Evolutionary conservation across 148 eudicot genomes (phyloP).

Genomic region (Spergularia bocconei): DNA sequence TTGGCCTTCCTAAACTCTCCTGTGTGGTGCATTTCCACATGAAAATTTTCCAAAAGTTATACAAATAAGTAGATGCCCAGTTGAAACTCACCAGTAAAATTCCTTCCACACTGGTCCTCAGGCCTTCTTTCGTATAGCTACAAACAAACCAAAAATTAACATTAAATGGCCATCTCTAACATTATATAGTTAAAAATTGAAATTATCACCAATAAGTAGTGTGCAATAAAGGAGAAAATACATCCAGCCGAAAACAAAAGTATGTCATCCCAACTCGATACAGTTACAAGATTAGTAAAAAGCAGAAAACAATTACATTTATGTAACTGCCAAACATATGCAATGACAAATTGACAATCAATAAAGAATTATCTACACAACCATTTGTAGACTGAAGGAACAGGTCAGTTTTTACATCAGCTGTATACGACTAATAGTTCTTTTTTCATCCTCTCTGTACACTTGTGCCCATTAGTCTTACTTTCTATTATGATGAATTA

Average conservation of each 20-base stretch:
- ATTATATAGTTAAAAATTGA: not conserved
- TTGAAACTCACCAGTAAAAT: constrained; percentile 65
- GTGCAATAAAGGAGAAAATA: not conserved
- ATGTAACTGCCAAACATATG: not conserved
- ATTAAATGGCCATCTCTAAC: not conserved
- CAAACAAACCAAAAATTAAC: constrained; percentile 21
- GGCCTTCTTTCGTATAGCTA: constrained; percentile 92
- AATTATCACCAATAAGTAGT: not conserved
- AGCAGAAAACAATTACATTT: not conserved
- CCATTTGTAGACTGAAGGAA: not conserved
- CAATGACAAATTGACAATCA: not conserved
- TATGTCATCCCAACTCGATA: not conserved
- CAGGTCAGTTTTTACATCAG: not conserved
- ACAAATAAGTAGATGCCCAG: not conserved
- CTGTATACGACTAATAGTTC: not conserved
- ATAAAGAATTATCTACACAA: constrained; percentile 2
- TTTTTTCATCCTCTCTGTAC: not conserved
- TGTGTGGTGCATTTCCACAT: not conserved
- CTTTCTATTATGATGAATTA: too few relatives aligned
- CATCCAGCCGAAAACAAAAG: not conserved
- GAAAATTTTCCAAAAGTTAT: not conserved
- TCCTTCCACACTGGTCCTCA: constrained; percentile 97
- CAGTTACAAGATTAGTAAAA: not conserved
- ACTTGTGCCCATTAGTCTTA: not conserved
- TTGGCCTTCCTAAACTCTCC: not conserved